Base-by-base conservation (phyloP, 1,284 basidiomycete species). In the Ganoderma sinense region DNA sequence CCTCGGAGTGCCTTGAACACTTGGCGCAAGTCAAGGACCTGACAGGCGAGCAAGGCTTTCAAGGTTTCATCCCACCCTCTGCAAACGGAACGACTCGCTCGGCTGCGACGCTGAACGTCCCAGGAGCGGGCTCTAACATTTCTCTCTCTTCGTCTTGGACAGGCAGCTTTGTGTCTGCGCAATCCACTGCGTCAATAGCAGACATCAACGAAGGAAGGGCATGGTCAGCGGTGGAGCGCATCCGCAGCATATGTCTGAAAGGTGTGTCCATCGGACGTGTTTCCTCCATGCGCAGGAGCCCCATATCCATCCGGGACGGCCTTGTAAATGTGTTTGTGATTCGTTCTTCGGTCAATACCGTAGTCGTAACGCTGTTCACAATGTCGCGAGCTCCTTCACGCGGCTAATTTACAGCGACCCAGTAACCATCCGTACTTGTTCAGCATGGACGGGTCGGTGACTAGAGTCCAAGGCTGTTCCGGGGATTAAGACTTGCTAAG, bases 181-280 rank as follows among this genome's bases (percentile, higher is more conserved):
- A 88, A 64, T 79, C 83, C 2, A 76, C 81, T 16, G 70, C 81
- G 2, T 81, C 85, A 10, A 76, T 82, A 36, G 75, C 83, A 6
- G 89, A 91, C 69, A 84, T 92, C 66, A 82, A 81, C 64, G 90
- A 93, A 75, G 90, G 89, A 13, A 84, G 87, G 72, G 86, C 84
- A 31, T 94, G 91, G 90, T 86, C 88, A 0, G 83, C 90, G 74
- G 83, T 85, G 10, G 91, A 94, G 77, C 86, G 87, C 2, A 79
- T 93, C 61, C 85, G 91, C 40, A 89, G 89, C 68, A 80, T 90
- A 51, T 93, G 91, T 78, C 79, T 94, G n/a, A 86, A 91, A 84
- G 92, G 92, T 91, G 61, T 67, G 81, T 78, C 18, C 23, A 29
- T 18, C 18, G 33, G 20, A 51, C 16, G 33, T 29, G 23, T 31